A percentile compares a stretch with the other conserved stretches of the same genome.
phyloP scores from a whole-genome alignment of 73 alveolate genomes.

The Uronychia setigera region DNA sequence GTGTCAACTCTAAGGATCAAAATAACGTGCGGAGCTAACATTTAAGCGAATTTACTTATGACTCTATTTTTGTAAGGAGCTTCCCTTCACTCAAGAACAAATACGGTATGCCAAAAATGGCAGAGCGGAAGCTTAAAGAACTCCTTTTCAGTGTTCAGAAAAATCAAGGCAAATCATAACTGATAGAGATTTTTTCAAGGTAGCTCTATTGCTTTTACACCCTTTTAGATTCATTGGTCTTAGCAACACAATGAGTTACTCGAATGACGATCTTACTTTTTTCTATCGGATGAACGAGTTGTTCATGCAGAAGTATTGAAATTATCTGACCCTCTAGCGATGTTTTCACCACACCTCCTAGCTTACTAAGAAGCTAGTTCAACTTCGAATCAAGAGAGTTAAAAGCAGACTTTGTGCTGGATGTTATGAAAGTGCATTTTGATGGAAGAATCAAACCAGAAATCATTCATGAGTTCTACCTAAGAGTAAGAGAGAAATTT shows the following conservation, averaged over 20 bases:
- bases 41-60: neutral
- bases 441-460: constrained; percentile 1
- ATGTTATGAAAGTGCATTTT: neutral
- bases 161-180: neutral
- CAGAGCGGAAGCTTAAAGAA: constrained; percentile 11
- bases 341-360: constrained; percentile 2
- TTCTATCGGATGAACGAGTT: neutral
- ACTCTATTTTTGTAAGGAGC: neutral
- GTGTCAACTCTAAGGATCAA: neutral
- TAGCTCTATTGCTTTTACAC: no score
- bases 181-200: constrained; percentile 4
- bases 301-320: neutral
- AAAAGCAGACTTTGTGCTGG: constrained; percentile 2
- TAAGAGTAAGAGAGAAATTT: neutral
- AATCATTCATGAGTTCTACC: neutral
- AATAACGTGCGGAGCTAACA: neutral
- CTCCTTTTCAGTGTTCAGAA: neutral
- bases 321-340: neutral
- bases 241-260: neutral
- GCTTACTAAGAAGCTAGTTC: neutral
- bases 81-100: neutral
- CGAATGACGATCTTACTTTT: constrained; percentile 9
- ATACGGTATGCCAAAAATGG: neutral
- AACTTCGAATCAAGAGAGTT: neutral
- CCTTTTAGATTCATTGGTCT: neutral